Percentiles rank a stretch among this genome's conserved stretches.
phyloP scores from a whole-genome alignment of 2,329 filamentous ascomycete species.

The Blastomyces emzantsi region DNA sequence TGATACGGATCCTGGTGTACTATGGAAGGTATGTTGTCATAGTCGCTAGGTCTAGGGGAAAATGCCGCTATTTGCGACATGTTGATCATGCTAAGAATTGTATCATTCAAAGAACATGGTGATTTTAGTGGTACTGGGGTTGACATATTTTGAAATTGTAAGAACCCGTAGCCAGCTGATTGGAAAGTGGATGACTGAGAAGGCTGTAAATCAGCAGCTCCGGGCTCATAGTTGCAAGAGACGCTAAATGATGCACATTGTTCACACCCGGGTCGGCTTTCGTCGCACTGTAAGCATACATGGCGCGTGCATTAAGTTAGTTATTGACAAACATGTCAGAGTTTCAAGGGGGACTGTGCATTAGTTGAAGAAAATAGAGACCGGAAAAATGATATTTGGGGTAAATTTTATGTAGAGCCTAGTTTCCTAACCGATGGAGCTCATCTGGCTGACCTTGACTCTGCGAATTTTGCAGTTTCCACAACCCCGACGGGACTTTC shows the following conservation, averaged over 20 bases:
- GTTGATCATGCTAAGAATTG: constrained; percentile 1
- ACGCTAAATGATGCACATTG: neutral
- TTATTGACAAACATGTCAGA: neutral
- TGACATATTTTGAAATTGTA: neutral
- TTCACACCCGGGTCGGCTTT: neutral
- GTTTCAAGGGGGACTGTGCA: neutral
- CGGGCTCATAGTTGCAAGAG: constrained; percentile 5
- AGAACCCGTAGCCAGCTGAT: neutral
- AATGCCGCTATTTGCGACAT: neutral
- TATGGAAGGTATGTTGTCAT: neutral
- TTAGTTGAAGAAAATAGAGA: neutral
- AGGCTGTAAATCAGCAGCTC: neutral
- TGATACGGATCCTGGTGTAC: neutral
- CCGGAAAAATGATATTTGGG: too few relatives aligned
- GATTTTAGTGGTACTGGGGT: neutral
- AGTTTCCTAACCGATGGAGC: neutral
- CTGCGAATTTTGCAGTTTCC: constrained; percentile 4
- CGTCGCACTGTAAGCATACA: neutral
- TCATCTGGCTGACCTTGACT: neutral
- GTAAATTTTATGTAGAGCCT: neutral
- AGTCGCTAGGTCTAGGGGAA: neutral
- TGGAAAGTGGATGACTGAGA: neutral
- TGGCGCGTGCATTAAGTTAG: neutral
- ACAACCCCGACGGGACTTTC: neutral
- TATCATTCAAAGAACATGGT: neutral